A percentile compares a stretch with the other conserved stretches of the same genome.
Conservation (phyloP, 768 basidiomycete species). For the Strobilomyces dryophilus region DNA sequence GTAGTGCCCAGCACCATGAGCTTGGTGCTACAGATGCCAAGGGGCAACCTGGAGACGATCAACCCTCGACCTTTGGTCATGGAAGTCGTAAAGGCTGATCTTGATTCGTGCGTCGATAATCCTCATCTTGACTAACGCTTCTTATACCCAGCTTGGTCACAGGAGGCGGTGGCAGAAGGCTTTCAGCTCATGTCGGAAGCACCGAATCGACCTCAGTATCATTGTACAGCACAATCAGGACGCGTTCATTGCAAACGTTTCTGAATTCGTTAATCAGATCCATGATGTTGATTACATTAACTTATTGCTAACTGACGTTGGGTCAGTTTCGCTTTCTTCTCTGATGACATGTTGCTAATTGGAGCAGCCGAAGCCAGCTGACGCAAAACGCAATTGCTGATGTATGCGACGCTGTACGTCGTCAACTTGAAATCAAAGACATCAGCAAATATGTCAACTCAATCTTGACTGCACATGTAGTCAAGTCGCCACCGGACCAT, state of each 20-base stretch:
- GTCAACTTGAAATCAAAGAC: conserved; percentile 66
- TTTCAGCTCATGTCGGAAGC: conserved; percentile 87
- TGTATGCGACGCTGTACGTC: conserved; percentile 75
- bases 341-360: conserved; percentile 1
- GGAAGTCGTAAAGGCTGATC: conserved; percentile 72
- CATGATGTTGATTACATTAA: conserved; percentile 90
- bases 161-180: conserved; percentile 83
- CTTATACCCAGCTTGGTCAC: neutral
- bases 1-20: conserved; percentile 86
- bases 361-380: conserved; percentile 54
- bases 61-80: conserved; percentile 90
- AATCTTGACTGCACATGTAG: conserved; percentile 88
- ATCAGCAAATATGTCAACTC: conserved; percentile 82
- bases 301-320: conserved; percentile 81
- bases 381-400: conserved; percentile 55
- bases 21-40: conserved; percentile 93
- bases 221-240: conserved; percentile 79
- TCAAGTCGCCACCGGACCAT: conserved; percentile 87
- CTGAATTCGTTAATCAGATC: conserved; percentile 78
- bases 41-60: conserved; percentile 95
- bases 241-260: conserved; percentile 58
- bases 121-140: neutral
- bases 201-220: conserved; percentile 86
- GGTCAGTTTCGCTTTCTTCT: conserved; percentile 44
- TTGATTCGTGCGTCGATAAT: conserved; percentile 46